Percentiles rank a stretch among this genome's conserved stretches.
Conservation (phyloP, 495 filamentous ascomycete species). For the Aspergillus nidulans region DNA sequence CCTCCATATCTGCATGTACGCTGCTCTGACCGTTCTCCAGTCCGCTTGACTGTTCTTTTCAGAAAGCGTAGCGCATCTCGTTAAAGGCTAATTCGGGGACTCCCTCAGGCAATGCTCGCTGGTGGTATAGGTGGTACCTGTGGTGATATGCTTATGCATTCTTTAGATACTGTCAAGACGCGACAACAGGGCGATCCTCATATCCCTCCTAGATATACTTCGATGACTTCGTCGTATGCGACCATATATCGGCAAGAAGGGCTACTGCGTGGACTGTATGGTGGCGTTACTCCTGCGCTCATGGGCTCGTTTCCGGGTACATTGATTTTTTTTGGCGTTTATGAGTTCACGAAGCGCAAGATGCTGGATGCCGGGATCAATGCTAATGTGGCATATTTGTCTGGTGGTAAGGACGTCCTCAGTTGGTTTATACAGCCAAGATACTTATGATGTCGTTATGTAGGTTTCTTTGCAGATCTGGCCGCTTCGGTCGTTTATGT, state of each 20-base stretch:
- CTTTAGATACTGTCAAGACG: conserved; percentile 98
- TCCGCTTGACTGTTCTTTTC: neutral
- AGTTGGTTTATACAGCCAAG: neutral
- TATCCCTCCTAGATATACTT: conserved; percentile 85
- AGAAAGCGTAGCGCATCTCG: neutral
- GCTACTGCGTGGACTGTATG: conserved; percentile 81
- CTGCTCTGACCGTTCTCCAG: neutral
- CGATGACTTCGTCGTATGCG: conserved; percentile 80
- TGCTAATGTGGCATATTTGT: conserved; percentile 75
- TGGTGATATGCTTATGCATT: conserved; percentile 98
- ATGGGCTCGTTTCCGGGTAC: conserved; percentile 92
- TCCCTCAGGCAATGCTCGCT: conserved; percentile 79
- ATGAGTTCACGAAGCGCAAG: conserved; percentile 88
- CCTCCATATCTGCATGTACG: conserved; percentile 65
- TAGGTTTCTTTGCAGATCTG: conserved; percentile 86
- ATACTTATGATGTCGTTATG: neutral
- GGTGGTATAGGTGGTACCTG: conserved; percentile 86
- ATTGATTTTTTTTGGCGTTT: conserved; percentile 90
- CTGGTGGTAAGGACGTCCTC: conserved; percentile 56
- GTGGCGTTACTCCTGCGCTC: conserved; percentile 84
- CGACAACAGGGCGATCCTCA: conserved; percentile 94
- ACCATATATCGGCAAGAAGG: conserved; percentile 94
- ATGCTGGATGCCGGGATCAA: conserved; percentile 81
- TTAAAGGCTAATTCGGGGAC: neutral
- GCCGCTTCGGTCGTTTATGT: conserved; percentile 92